These are phyloP conservation scores for Talaromyces sp. DNA, from an alignment of 2,329 filamentous ascomycete species.

Conservation along the genomic window DNA sequence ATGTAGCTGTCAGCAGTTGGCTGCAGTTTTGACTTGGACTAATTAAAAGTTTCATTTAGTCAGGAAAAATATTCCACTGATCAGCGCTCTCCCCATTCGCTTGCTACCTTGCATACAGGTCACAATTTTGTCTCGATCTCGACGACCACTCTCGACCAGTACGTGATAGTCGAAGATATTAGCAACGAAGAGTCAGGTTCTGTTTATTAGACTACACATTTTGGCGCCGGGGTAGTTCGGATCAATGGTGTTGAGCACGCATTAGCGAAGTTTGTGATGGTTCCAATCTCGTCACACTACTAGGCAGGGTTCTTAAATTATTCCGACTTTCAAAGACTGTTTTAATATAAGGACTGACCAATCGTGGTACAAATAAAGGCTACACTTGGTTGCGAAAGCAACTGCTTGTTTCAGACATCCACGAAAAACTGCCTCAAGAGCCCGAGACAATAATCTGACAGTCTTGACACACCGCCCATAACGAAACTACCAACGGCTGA, in stretches of 20 bases:
- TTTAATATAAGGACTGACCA: neutral
- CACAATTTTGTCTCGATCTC: conserved; percentile 4
- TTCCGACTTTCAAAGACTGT: neutral
- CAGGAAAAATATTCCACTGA: neutral
- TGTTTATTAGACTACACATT: neutral
- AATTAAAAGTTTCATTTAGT: neutral
- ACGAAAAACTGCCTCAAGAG: neutral
- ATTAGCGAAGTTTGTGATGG: neutral
- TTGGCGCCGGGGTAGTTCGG: neutral
- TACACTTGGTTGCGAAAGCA: neutral
- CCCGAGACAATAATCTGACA: neutral
- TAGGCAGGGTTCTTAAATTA: neutral
- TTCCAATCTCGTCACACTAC: neutral
- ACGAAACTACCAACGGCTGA: neutral
- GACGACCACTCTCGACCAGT: neutral
- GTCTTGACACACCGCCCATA: neutral
- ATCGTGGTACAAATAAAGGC: neutral
- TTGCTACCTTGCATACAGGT: conserved; percentile 2
- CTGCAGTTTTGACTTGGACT: neutral
- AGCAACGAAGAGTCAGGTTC: neutral
- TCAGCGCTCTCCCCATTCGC: neutral
- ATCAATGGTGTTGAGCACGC: neutral
- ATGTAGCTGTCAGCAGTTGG: neutral
- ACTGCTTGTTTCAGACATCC: neutral
- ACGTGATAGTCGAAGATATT: neutral